These are phyloP conservation scores for Wickerhamomyces sp. DNA, from an alignment of 1,139 yeast species.

Conservation along the genomic window DNA sequence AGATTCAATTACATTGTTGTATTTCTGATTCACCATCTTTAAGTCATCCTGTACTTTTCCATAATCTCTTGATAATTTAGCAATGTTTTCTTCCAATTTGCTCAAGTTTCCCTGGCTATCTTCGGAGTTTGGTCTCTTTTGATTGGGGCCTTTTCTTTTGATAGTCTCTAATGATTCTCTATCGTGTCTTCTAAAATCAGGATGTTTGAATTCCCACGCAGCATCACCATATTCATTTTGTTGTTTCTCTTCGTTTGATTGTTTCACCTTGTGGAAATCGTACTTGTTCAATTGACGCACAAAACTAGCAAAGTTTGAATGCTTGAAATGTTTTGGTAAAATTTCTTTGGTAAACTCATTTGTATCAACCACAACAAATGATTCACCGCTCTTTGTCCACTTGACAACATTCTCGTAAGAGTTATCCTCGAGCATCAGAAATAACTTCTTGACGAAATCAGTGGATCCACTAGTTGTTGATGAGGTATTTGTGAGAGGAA, in stretches of 20 bases:
- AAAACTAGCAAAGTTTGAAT: conserved; percentile 89
- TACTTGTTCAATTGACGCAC: conserved; percentile 93
- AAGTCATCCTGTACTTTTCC: conserved; percentile 39
- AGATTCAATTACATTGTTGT: conserved; percentile 60
- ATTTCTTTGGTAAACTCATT: conserved; percentile 83
- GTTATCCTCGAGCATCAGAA: conserved; percentile 81
- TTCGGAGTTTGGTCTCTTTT: conserved; percentile 32
- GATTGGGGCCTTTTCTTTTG: conserved; percentile 71
- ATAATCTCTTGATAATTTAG: conserved; percentile 38
- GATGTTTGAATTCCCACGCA: conserved; percentile 94
- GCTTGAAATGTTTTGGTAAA: conserved; percentile 87
- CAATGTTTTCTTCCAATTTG: conserved; percentile 40
- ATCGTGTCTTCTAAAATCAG: conserved; percentile 73
- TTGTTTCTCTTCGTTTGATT: conserved; percentile 43
- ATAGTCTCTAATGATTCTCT: conserved; percentile 70
- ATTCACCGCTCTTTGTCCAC: conserved; percentile 81
- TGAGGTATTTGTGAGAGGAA: conserved; percentile 19
- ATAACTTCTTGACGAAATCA: conserved; percentile 72
- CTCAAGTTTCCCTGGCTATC: conserved; percentile 26
- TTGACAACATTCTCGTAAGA: conserved; percentile 66
- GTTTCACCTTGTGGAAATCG: conserved; percentile 86
- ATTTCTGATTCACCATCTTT: conserved; percentile 46
- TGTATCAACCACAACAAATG: conserved; percentile 84
- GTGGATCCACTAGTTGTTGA: conserved; percentile 43
- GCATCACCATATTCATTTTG: conserved; percentile 65